A percentile compares a stretch with the other conserved stretches of the same genome.
Conservation (phyloP, 2,329 filamentous ascomycete species). For the Fusarium drepaniforme region DNA sequence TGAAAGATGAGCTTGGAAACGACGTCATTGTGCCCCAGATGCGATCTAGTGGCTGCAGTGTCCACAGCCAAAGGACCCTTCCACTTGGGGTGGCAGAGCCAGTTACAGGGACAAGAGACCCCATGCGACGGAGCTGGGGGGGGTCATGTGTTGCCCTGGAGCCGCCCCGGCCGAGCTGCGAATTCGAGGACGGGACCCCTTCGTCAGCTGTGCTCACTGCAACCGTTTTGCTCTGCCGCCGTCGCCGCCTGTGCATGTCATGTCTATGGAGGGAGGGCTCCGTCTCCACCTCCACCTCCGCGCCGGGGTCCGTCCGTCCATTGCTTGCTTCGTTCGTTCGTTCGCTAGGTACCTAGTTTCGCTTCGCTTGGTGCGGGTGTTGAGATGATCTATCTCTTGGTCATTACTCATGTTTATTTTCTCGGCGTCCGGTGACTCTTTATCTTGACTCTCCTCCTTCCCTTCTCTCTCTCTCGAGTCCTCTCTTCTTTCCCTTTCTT, state of each 20-base stretch:
- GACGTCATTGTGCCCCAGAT: neutral
- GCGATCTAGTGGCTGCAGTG: neutral
- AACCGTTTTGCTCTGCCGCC: neutral
- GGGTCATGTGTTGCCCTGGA: conserved; percentile 1
- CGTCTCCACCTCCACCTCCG: neutral
- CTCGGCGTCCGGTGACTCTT: neutral
- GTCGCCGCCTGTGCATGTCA: neutral
- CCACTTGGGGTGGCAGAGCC: neutral
- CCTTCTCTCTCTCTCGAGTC: neutral
- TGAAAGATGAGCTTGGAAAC: neutral
- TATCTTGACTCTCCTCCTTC: neutral
- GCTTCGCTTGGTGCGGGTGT: conserved; percentile 1
- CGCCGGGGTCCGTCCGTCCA: neutral
- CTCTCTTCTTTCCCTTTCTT: neutral
- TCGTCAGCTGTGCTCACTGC: neutral
- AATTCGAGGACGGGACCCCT: neutral
- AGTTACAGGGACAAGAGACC: neutral
- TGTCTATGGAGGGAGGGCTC: neutral
- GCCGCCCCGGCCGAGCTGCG: neutral
- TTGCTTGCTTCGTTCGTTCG: neutral
- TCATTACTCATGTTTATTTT: neutral
- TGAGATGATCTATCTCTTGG: neutral
- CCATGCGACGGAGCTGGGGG: neutral
- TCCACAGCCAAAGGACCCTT: neutral
- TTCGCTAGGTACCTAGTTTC: neutral